These are phyloP conservation scores for Globisporangium polare DNA, from an alignment of 352 stramenopile genomes.

Conservation along the genomic window DNA sequence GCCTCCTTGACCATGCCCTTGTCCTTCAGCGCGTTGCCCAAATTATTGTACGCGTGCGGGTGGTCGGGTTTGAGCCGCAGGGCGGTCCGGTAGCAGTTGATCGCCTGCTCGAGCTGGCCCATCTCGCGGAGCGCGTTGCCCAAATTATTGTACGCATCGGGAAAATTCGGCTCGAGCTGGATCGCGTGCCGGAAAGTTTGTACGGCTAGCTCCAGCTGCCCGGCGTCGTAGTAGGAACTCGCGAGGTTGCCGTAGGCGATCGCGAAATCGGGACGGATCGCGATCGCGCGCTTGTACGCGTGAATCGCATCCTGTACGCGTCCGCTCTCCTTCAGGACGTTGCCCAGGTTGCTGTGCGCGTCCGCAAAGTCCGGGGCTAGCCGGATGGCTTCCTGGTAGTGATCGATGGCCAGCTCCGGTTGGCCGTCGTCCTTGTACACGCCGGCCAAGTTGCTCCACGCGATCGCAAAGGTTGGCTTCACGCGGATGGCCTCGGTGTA, in stretches of 20 bases:
- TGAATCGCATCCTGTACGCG: slow-evolving; percentile 68
- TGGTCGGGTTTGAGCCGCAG: slow-evolving; percentile 90
- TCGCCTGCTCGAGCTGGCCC: slow-evolving; percentile 71
- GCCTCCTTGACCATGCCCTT: slow-evolving; percentile 91
- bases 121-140: slow-evolving; percentile 89
- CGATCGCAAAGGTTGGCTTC: slow-evolving; percentile 88
- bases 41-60: slow-evolving; percentile 93
- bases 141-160: slow-evolving; percentile 93
- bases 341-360: slow-evolving; percentile 84
- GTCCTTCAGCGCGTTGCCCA: slow-evolving; percentile 91
- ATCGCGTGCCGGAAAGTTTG: slow-evolving; percentile 89
- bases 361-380: slow-evolving; percentile 84
- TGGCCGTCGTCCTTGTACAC: slow-evolving; percentile 90
- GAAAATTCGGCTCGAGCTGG: slow-evolving; percentile 91
- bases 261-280: slow-evolving; percentile 87
- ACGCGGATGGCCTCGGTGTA: slow-evolving; percentile 90
- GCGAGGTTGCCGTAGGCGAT: slow-evolving; percentile 91
- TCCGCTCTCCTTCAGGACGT: slow-evolving; percentile 77
- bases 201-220: slow-evolving; percentile 82
- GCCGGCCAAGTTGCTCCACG: slow-evolving; percentile 90
- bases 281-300: slow-evolving; percentile 84
- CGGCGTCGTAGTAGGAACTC: slow-evolving; percentile 87
- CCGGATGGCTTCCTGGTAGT: slow-evolving; percentile 83
- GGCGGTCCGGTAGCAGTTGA: slow-evolving; percentile 87
- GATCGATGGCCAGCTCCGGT: slow-evolving; percentile 70